Evolutionary conservation across 495 filamentous ascomycete species (phyloP), one percentile per base, ranked within the genome.

Genomic region (Podospora pseudopauciseta): DNA sequence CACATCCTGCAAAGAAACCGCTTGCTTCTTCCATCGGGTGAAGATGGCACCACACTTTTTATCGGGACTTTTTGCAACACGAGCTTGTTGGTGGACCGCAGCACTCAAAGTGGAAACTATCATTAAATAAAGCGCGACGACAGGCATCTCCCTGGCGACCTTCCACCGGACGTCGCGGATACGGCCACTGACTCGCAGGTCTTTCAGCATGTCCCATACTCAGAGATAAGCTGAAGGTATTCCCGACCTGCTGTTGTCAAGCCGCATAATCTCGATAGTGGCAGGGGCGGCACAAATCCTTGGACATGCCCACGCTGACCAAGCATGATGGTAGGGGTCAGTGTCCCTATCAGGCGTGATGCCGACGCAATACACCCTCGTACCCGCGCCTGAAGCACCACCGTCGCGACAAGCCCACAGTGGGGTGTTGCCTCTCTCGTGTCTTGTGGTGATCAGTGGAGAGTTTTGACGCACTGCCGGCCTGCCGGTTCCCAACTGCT

Each of bases 391-490:
- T 49, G 39, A 49, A 49, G 39, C 39, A 49, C 39, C 39, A 49
- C 26, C 56, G 2, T 59, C 56, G 16, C 7, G 1, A 9, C 19
- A 59, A n/a, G 26, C 16, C 19, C 56, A 59, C 56, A 27, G 56
- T 59, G 56, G 56, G 13, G 56, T 6, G 19, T 59, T 59, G 19
- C 56, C 19, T 23, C 19, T 59, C 19, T 59, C 26, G 19, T 27
- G 56, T 27, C 56, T 27, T 59, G 19, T 20, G 56, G 56, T 59
- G 56, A 59, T 59, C 56, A 59, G 56, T 59, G 56, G 56, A 59
- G 56, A 59, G 56, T 26, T 23, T 5, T 49, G 56, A 59, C 19
- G 56, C 56, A 59, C 7, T 59, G 19, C 56, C 26, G 56, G 19
- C 19, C 56, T 59, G 56, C 56, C 56, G 56, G 56, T 49, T 49